Conservation (phyloP, 2,329 filamentous ascomycete genomes). For the Herpotrichia juniperi region DNA sequence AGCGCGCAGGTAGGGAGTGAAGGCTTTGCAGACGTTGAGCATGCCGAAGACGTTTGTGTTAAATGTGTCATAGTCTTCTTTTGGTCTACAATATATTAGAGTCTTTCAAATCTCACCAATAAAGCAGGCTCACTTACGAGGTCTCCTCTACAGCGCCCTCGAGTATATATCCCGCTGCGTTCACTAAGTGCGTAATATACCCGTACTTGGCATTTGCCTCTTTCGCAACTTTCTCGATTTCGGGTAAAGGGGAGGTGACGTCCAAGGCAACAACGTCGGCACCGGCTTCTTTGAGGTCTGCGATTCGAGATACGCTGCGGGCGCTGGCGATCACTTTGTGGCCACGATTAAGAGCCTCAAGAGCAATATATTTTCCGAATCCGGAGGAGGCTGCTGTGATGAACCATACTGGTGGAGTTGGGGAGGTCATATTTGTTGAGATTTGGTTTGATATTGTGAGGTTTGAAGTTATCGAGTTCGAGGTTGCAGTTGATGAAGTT, state of each 20-base stretch:
- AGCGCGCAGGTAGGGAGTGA: slow-evolving; percentile 55
- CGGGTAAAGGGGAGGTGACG: slow-evolving; percentile 44
- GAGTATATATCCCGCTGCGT: slow-evolving; percentile 55
- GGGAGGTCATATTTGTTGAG: slow-evolving; percentile 15
- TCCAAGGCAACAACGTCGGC: slow-evolving; percentile 48
- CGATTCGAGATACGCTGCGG: slow-evolving; percentile 46
- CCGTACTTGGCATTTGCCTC: slow-evolving; percentile 49
- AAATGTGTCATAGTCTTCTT: slow-evolving; percentile 52
- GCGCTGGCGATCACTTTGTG: slow-evolving; percentile 58
- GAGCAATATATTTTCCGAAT: slow-evolving; percentile 53
- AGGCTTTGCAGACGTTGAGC: slow-evolving; percentile 56
- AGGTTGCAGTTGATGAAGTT: neutral
- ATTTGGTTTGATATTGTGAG: neutral
- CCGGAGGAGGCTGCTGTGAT: slow-evolving; percentile 58
- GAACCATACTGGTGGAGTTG: slow-evolving; percentile 51
- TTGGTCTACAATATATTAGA: slow-evolving; percentile 39
- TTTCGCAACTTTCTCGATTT: slow-evolving; percentile 45
- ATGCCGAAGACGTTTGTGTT: slow-evolving; percentile 62
- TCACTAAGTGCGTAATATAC: slow-evolving; percentile 53
- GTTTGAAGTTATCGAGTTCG: neutral
- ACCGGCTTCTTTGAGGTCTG: slow-evolving; percentile 41
- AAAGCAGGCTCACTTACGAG: slow-evolving; percentile 32
- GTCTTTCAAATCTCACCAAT: slow-evolving; percentile 6
- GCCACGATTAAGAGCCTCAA: slow-evolving; percentile 50
- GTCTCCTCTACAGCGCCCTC: slow-evolving; percentile 54